These are phyloP conservation scores for Cephalotrichum gorgonifer DNA, from an alignment of 2,329 filamentous ascomycete species.

Conservation along the genomic window DNA sequence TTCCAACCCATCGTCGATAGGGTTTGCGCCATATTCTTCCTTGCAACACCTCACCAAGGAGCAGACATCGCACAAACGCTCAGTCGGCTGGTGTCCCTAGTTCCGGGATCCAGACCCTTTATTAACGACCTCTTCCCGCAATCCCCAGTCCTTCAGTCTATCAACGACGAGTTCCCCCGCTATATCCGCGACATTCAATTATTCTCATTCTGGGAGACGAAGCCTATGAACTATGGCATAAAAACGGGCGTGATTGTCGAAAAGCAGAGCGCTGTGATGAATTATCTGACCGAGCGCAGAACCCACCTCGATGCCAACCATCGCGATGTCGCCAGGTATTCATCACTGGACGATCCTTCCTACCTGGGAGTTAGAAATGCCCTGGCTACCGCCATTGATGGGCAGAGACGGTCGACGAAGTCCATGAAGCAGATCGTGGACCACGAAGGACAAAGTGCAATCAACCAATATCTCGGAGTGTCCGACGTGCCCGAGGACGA, in stretches of 20 bases:
- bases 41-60: slow-evolving; percentile 25
- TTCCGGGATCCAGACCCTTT: slow-evolving; percentile 13
- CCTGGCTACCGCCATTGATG: slow-evolving; percentile 10
- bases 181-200: slow-evolving; percentile 7
- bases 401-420: background rate
- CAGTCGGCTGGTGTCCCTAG: background rate
- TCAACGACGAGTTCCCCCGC: slow-evolving; percentile 24
- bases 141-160: slow-evolving; percentile 15
- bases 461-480: slow-evolving; percentile 9
- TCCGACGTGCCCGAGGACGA: background rate
- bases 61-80: slow-evolving; percentile 14
- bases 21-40: slow-evolving; percentile 21
- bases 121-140: slow-evolving; percentile 17
- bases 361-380: slow-evolving; percentile 17
- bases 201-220: background rate
- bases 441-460: background rate
- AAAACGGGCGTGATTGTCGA: slow-evolving; percentile 18
- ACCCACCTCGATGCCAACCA: slow-evolving; percentile 20
- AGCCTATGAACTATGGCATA: background rate
- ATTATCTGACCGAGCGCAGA: slow-evolving; percentile 15
- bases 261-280: slow-evolving; percentile 17
- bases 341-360: slow-evolving; percentile 11
- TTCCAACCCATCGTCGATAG: slow-evolving; percentile 3
- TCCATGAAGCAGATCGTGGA: background rate
- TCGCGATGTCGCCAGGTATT: slow-evolving; percentile 16